Base-by-base conservation (phyloP, 75 land plant species). In the Isoetes taiwanensis region DNA sequence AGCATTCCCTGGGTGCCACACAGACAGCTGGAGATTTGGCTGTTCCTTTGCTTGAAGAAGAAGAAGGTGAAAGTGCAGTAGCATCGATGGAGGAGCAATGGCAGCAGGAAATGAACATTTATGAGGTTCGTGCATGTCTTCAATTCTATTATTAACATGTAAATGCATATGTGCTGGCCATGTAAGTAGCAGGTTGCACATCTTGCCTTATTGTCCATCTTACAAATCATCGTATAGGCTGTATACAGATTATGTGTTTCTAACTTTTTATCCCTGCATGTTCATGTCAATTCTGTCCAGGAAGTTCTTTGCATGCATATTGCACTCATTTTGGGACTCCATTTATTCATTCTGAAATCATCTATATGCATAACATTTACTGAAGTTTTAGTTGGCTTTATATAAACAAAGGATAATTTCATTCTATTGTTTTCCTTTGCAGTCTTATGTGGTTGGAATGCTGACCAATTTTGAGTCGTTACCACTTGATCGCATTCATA, bases 391-490 rank as follows among this genome's bases (percentile, higher is more conserved):
- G 9, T 14, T 37, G 12, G 39, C 39, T 10, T 14, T 37, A 14
- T 10, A 37, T 10, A 10, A 37, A 14, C 9, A 37, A 37, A 10
- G 9, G 12, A 10, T 14, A 10, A 10, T 37, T 10, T 10, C 39
- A 37, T 14, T 43, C 5, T 48, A 20, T 48, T 58, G n/a, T 35
- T 9, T 62, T 28, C 54, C 29, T 54, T 67, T 71, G 70, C 77
- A 88, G 95, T 84, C 86, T 58, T 88, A 80, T 32, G 79, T 88
- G 28, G 32, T 79, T 61, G 95, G 95, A 19, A 88, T 88, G 95
- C 85, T 88, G 23, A 88, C 84, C 28, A 88, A 88, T 61, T 88
- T 88, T 61, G 88, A 83, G 28, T 74, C 85, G 28, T 74, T 88
- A 75, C 76, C 95, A 46, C 70, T 84, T 43, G 95, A 88, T 59